A percentile compares a stretch with the other conserved stretches of the same genome.
phyloP scores from a whole-genome alignment of 306 rosid species.

The Acacia melanoxylon region DNA sequence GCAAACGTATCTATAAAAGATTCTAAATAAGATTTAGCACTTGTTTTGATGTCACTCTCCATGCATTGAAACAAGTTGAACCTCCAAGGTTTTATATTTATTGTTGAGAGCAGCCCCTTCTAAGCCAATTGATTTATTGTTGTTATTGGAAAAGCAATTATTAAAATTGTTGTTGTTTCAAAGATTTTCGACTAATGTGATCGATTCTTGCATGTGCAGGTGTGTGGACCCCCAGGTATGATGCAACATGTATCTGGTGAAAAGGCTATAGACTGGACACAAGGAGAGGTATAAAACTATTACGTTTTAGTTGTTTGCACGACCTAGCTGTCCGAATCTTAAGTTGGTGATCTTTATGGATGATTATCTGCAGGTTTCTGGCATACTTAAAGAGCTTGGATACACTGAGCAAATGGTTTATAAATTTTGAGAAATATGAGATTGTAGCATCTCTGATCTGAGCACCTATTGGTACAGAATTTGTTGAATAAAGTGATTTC shows the following conservation, averaged over 20 bases:
- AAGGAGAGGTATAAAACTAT: slow-evolving; percentile 80
- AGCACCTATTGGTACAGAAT: slow-evolving; percentile 1
- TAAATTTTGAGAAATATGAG: slow-evolving; percentile 62
- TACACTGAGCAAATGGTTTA: slow-evolving; percentile 95
- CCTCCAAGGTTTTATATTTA: background rate
- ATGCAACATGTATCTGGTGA: slow-evolving; percentile 87
- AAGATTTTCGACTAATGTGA: slow-evolving; percentile 6
- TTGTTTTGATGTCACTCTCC: background rate
- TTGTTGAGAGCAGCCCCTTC: background rate
- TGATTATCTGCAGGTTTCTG: slow-evolving; percentile 67
- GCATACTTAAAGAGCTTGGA: slow-evolving; percentile 84
- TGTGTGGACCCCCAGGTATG: slow-evolving; percentile 99
- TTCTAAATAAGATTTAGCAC: background rate
- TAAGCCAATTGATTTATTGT: background rate
- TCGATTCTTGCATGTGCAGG: slow-evolving; percentile 50
- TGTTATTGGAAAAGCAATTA: background rate
- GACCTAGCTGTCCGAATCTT: slow-evolving; percentile 17
- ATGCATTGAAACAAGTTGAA: slow-evolving; percentile 20
- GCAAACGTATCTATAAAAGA: slow-evolving; percentile 8
- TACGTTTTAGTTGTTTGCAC: background rate
- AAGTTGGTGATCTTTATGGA: slow-evolving; percentile 7
- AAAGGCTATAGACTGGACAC: slow-evolving; percentile 83
- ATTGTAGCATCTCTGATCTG: slow-evolving; percentile 27
- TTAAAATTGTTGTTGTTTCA: background rate
- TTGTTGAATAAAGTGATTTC: slow-evolving; percentile 35